A percentile compares a stretch with the other conserved stretches of the same genome.
Evolutionary conservation across 371 early-diverging fungal species (phyloP).

Genomic region (Mucor lusitanicus): DNA sequence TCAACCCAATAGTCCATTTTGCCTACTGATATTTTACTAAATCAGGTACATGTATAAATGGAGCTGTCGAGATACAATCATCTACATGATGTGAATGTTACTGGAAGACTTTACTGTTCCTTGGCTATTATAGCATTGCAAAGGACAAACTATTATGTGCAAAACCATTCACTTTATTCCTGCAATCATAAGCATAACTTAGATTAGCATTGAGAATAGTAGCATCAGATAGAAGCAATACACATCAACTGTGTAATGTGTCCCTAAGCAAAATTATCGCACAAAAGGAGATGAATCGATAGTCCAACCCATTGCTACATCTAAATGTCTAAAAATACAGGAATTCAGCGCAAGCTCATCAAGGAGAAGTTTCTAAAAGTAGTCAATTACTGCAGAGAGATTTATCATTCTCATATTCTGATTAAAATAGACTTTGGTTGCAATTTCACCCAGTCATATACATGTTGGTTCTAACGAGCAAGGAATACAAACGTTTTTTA

Average conservation of each 20-base stretch:
- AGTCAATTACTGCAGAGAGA: neutral
- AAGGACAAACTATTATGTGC: too few species aligned
- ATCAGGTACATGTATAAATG: too few species aligned
- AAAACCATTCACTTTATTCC: too few species aligned
- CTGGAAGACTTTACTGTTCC: too few species aligned
- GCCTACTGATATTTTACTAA: too few species aligned
- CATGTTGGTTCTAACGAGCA: neutral
- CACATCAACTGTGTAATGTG: neutral
- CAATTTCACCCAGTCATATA: neutral
- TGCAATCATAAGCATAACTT: too few species aligned
- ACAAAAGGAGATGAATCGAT: neutral
- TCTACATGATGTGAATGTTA: too few species aligned
- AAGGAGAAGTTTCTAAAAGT: neutral
- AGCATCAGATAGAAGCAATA: too few species aligned
- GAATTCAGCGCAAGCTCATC: neutral
- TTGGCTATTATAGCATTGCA: too few species aligned
- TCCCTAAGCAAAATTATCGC: neutral
- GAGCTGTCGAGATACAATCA: too few species aligned
- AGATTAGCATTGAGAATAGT: too few species aligned
- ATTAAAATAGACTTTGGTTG: too few species aligned
- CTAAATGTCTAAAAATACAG: neutral
- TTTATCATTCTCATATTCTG: neutral
- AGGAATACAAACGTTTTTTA: neutral
- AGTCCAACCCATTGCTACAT: neutral
- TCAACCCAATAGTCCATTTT: neutral